Base-by-base conservation (phyloP, 495 filamentous ascomycete species). In the Schizothecium vesticola region DNA sequence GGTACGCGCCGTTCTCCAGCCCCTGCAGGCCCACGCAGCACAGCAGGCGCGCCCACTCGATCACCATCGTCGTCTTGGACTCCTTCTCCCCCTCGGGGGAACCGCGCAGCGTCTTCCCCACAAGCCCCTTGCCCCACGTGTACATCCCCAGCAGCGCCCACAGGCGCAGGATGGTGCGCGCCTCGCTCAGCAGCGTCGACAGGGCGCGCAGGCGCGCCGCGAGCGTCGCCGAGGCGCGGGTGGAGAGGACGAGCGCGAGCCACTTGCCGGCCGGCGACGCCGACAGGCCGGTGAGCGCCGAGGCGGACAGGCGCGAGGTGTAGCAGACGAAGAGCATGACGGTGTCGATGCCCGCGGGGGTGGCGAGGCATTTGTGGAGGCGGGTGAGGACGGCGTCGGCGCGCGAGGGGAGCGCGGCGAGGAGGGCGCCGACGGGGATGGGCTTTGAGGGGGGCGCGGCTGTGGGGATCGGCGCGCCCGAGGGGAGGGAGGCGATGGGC, bases 1-100 rank as follows among this genome's bases (percentile, higher is more conserved):
- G 84, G 80, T 91, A 97, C 10, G 89, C 90, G 7, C 83, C 87
- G 77, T 97, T 97, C 82, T 98, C 94, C 31, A 96, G 84, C 11
- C 83, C 75, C 78, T 97, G 94, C 81, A 90, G 93, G 5, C 83
- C 70, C 16, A 89, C 75, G 76, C 89, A 90, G 21, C 84, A 83
- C 11, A 82, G 60, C 10, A 97, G 84, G 73, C 96, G 92, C n/a
- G 86, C 77, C 72, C 85, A 86, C 13, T 86, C 86, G 22, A 97
- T 75, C 21, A 72, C 80, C 72, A 65, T 86, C 69, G 56, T 85
- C 60, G 58, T 66, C 74, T 71, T 87, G 80, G 0, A 75, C 56
- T 51, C 69, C 56, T 56, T 24, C 5, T 65, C 51, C n/a, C 22
- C 56, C n/a, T 63, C 66, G 29, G 68, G 56, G n/a, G 66, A 26